These are phyloP conservation scores for Penicillium sp. DNA, from an alignment of 2,329 filamentous ascomycete genomes.

Conservation along the genomic window DNA sequence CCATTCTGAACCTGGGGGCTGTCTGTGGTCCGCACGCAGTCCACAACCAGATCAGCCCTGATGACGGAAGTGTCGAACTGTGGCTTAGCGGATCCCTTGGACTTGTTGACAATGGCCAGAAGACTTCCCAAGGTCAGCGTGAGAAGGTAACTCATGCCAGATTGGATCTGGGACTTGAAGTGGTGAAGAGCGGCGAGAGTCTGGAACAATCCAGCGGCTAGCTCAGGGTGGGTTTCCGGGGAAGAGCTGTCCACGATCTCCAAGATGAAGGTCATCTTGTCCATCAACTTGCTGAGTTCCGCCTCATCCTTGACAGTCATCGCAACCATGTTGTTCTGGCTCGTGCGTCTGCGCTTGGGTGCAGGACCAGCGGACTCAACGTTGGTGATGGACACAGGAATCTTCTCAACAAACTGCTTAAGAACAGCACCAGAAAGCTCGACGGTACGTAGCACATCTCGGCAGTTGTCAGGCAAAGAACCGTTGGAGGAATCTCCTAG, in stretches of 20 bases:
- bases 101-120: conserved; percentile 74
- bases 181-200: conserved; percentile 83
- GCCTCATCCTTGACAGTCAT: conserved; percentile 60
- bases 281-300: conserved; percentile 64
- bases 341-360: conserved; percentile 75
- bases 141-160: conserved; percentile 86
- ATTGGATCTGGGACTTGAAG: conserved; percentile 73
- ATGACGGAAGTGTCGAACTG: conserved; percentile 74
- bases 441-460: conserved; percentile 68
- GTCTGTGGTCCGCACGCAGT: conserved; percentile 86
- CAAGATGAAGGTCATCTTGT: conserved; percentile 78
- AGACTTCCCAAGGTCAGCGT: conserved; percentile 78
- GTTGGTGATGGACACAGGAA: conserved; percentile 66
- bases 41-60: conserved; percentile 84
- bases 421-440: conserved; percentile 71
- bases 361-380: conserved; percentile 68
- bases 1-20: conserved; percentile 93
- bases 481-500: conserved; percentile 28
- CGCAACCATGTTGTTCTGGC: conserved; percentile 64
- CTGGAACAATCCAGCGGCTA: conserved; percentile 76
- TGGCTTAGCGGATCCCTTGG: conserved; percentile 49
- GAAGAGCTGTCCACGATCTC: conserved; percentile 81
- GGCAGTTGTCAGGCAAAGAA: conserved; percentile 36
- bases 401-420: conserved; percentile 65
- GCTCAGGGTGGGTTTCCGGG: conserved; percentile 67